Conservation (phyloP, 768 basidiomycete genomes). For the Hericium erinaceus region DNA sequence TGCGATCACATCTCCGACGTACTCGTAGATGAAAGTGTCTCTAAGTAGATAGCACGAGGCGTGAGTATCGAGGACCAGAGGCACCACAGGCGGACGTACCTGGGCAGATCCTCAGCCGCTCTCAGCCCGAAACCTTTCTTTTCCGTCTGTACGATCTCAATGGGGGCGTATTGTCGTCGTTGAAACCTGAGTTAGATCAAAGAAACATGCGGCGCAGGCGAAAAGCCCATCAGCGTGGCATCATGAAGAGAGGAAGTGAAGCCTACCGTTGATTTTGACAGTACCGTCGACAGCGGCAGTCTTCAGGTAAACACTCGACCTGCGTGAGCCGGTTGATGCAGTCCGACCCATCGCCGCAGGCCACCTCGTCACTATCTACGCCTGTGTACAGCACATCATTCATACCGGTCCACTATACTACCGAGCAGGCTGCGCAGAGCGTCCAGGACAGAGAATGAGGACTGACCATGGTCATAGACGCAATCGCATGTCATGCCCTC, state of each 20-base stretch:
- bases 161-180: constrained; percentile 70
- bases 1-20: constrained; percentile 92
- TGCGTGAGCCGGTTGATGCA: constrained; percentile 97
- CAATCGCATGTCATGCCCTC: constrained; percentile 98
- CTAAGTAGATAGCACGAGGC: constrained; percentile 30
- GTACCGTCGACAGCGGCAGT: constrained; percentile 72
- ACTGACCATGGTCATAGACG: constrained; percentile 72
- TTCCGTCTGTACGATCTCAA: constrained; percentile 88
- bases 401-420: constrained; percentile 1
- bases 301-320: constrained; percentile 87
- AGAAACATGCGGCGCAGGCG: not conserved
- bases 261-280: constrained; percentile 92
- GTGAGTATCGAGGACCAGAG: not conserved
- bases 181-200: constrained; percentile 59
- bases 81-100: constrained; percentile 34
- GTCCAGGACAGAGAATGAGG: constrained; percentile 8
- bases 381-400: constrained; percentile 32
- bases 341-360: constrained; percentile 74
- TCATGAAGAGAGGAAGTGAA: not conserved
- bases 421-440: not conserved
- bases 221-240: not conserved
- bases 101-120: constrained; percentile 55
- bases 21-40: constrained; percentile 93
- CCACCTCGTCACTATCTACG: constrained; percentile 46
- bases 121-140: constrained; percentile 94